A percentile compares a stretch with the other conserved stretches of the same genome.
Conservation (phyloP, 1,139 yeast genomes). For the Arxiozyma telluris region DNA sequence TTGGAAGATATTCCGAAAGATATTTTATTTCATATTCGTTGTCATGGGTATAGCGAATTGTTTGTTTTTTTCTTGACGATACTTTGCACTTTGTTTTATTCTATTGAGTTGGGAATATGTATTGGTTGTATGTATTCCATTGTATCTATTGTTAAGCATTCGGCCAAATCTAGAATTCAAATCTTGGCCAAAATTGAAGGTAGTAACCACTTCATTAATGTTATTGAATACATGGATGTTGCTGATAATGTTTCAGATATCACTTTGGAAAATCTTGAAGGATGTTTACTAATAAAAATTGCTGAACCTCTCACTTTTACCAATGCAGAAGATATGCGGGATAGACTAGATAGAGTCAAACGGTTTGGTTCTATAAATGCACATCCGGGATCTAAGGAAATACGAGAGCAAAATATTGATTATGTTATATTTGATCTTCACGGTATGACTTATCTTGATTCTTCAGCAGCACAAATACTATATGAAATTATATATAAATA, state of each 20-base stretch:
- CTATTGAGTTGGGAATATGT: conserved; percentile 84
- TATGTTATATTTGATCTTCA: conserved; percentile 72
- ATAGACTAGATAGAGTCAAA: conserved; percentile 69
- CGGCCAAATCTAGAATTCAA: conserved; percentile 82
- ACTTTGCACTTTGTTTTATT: conserved; percentile 62
- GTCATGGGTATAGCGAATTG: conserved; percentile 71
- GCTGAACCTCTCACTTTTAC: conserved; percentile 94
- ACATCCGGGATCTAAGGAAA: conserved; percentile 71
- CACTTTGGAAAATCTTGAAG: conserved; percentile 36
- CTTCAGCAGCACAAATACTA: conserved; percentile 77
- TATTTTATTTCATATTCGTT: conserved; percentile 59
- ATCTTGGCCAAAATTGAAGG: conserved; percentile 78
- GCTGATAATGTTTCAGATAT: not conserved
- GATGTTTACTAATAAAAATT: conserved; percentile 75
- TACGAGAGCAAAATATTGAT: conserved; percentile 47
- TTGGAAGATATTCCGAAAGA: conserved; percentile 86
- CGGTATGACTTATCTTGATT: conserved; percentile 82
- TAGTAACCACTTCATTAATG: conserved; percentile 66
- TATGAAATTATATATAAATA: conserved; percentile 51
- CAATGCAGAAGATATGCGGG: conserved; percentile 73
- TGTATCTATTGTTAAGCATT: conserved; percentile 71
- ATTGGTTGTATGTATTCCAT: conserved; percentile 77
- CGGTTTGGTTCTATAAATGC: conserved; percentile 73
- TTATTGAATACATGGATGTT: conserved; percentile 42
- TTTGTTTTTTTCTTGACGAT: conserved; percentile 67